Evolutionary conservation across 1,284 basidiomycete genomes (phyloP), one percentile per base, ranked within the genome.

Genomic region (Irpex sp.): DNA sequence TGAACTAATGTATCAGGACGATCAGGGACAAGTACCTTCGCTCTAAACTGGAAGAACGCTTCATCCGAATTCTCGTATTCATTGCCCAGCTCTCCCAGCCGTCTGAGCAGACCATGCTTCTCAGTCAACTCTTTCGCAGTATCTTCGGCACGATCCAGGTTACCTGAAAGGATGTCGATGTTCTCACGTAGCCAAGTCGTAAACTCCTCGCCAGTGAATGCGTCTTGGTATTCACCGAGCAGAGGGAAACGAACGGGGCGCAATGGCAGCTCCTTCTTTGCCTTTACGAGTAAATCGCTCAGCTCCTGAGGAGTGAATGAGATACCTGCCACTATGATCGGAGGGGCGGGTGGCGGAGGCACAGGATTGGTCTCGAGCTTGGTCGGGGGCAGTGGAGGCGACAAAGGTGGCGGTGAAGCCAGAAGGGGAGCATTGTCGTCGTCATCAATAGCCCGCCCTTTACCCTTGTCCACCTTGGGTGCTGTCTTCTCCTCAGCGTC

Each of bases 191-290:
- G 75, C 91, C 91, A 94, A 36, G 81, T 79, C 15, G 88, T 88
- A 66, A 94, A 86, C 66, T 94, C 92, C 51, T 92, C 90, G 58
- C 92, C 92, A 4, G 85, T 87, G 74, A 95, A 95, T 65, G 91
- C 91, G 68, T 93, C 89, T 21, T 88, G 85, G 69, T 96, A 96
- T 74, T 94, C 92, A 31, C 94, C 94, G n/a, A 96, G 75, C 21
- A 96, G 80, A 0, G 93, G 90, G 77, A 93, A 88, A 58, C 86
- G 89, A 64, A 89, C 83, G 38, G 86, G 79, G 65, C 83, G 85
- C 64, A 88, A 81, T 56, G 80, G 85, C 63, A 88, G 79, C 72
- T 92, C 85, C 21, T 80, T 76, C 58, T 85, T 82, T 57, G 92
- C 87, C 51, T 85, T 85, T 4, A 79, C 79, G 38, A 96, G 81